Percentiles rank a stretch among this genome's conserved stretches.
These are phyloP conservation scores for Hysterangium stoloniferum DNA, from an alignment of 768 basidiomycete genomes.

Conservation along the genomic window DNA sequence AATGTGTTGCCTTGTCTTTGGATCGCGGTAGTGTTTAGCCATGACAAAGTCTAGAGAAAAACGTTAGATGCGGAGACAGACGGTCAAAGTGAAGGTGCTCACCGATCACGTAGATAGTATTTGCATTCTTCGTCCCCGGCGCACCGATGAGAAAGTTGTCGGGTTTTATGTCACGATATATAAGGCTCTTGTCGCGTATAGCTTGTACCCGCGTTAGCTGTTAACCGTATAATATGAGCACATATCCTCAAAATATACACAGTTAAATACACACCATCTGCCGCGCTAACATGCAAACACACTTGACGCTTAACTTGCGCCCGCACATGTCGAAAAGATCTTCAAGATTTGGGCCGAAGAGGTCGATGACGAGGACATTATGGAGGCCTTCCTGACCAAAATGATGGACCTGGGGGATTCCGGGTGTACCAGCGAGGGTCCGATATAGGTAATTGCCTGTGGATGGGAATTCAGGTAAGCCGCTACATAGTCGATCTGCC, in stretches of 20 bases:
- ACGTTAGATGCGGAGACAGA: background rate
- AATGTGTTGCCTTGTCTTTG: conserved; percentile 95
- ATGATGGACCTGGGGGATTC: conserved; percentile 97
- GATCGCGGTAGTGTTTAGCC: conserved; percentile 99
- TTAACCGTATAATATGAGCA: background rate
- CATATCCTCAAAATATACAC: background rate
- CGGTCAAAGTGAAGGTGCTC: conserved; percentile 23
- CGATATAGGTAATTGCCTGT: too few relatives aligned
- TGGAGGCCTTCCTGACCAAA: conserved; percentile 98
- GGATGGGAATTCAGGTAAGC: too few relatives aligned
- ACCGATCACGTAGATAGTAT: conserved; percentile 84
- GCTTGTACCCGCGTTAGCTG: conserved; percentile 95
- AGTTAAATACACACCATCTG: conserved; percentile 85
- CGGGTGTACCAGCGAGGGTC: too few relatives aligned
- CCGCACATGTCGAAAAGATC: conserved; percentile 98
- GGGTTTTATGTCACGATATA: conserved; percentile 91
- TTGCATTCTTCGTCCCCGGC: conserved; percentile 83
- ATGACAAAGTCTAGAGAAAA: conserved; percentile 79
- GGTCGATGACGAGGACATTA: conserved; percentile 90
- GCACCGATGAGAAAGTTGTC: conserved; percentile 99
- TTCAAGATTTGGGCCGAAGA: conserved; percentile 95
- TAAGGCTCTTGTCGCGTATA: conserved; percentile 62
- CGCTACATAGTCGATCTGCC: too few relatives aligned
- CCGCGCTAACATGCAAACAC: conserved; percentile 97
- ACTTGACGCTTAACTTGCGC: conserved; percentile 97